A percentile compares a stretch with the other conserved stretches of the same genome.
These are phyloP conservation scores for Pichia sp. DNA, from an alignment of 1,139 yeast genomes.

Conservation along the genomic window DNA sequence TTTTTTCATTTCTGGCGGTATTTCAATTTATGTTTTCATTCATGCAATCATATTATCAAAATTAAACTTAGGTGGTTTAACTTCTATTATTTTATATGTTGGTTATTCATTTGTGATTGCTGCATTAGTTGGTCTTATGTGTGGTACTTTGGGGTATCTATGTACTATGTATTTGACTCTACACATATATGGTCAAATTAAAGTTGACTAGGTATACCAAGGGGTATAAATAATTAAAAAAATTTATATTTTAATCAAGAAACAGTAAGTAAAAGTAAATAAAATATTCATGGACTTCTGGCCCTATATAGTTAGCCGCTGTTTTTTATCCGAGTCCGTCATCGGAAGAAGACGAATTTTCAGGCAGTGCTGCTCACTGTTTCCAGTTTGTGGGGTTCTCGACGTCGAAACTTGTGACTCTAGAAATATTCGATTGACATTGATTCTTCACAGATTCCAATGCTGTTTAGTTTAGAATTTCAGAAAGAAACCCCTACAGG, in stretches of 20 bases:
- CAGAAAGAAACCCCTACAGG: not conserved
- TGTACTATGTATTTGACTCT: conserved; percentile 70
- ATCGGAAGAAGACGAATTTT: conserved; percentile 1
- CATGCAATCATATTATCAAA: conserved; percentile 75
- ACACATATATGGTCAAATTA: conserved; percentile 76
- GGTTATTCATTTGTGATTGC: conserved; percentile 83
- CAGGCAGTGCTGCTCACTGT: conserved; percentile 8
- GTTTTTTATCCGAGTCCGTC: conserved; percentile 2
- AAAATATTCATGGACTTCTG: too few relatives aligned
- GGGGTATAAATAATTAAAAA: too few relatives aligned
- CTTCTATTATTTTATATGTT: conserved; percentile 70
- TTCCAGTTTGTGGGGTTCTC: not conserved
- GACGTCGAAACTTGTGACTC: conserved; percentile 1
- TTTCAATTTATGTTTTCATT: conserved; percentile 75
- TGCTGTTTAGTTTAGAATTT: not conserved
- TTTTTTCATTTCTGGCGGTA: conserved; percentile 82
- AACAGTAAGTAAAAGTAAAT: too few relatives aligned
- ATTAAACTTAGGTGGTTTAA: conserved; percentile 64
- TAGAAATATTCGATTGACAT: not conserved
- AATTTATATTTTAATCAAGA: too few relatives aligned
- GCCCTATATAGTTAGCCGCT: too few relatives aligned
- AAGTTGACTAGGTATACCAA: conserved; percentile 51
- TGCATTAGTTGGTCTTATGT: conserved; percentile 64
- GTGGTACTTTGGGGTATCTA: conserved; percentile 85
- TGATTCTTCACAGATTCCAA: not conserved